A percentile compares a stretch with the other conserved stretches of the same genome.
Evolutionary conservation across 78 protist genomes (phyloP).

Genomic region (Paulinella micropora): DNA sequence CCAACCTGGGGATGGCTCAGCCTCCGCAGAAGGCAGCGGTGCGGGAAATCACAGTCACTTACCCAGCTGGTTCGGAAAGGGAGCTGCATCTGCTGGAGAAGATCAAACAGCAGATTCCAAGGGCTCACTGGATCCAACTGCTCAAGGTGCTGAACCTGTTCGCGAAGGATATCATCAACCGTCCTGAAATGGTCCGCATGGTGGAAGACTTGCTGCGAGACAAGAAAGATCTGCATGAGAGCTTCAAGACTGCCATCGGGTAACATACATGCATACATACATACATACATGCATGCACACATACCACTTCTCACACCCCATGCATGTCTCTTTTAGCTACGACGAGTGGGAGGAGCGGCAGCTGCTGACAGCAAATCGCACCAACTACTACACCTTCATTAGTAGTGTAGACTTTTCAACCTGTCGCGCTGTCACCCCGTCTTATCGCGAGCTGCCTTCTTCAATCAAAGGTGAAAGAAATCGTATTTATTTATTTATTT

Average conservation of each 20-base stretch:
- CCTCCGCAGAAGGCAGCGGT: no score
- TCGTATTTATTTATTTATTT: no score
- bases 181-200: neutral
- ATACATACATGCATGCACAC: neutral
- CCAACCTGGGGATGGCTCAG: no score
- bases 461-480: no score
- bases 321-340: neutral
- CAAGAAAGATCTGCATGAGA: neutral
- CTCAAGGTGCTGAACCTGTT: neutral
- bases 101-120: neutral
- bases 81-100: neutral
- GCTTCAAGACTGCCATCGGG: neutral
- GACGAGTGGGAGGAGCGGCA: conserved; percentile 5
- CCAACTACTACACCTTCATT: conserved; percentile 8
- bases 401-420: no score
- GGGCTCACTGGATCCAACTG: neutral
- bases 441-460: no score
- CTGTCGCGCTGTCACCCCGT: no score
- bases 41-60: no score
- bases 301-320: neutral
- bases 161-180: neutral
- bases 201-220: neutral
- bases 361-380: neutral
- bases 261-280: neutral
- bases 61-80: neutral